phyloP scores from a whole-genome alignment of 2,329 filamentous ascomycete species.

The Daldinia sp. region DNA sequence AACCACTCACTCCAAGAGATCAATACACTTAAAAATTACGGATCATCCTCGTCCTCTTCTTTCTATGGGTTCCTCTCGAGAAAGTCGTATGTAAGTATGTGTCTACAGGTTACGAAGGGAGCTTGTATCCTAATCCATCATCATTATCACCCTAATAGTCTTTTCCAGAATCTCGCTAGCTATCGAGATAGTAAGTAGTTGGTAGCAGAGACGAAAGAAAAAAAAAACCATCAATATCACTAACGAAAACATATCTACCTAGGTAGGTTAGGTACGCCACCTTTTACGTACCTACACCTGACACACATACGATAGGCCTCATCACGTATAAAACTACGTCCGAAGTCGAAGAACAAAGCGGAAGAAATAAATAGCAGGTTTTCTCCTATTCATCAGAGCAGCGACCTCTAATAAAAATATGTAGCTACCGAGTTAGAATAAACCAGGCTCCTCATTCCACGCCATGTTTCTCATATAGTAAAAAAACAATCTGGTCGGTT shows the following conservation, averaged over 20 bases:
- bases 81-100: not conserved
- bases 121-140: too few relatives aligned
- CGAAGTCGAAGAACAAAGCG: not conserved
- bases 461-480: slow-evolving; percentile 21
- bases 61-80: not conserved
- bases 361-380: not conserved
- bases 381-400: slow-evolving; percentile 8
- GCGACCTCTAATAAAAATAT: not conserved
- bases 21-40: not conserved
- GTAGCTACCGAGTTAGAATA: slow-evolving; percentile 5
- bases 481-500: slow-evolving; percentile 7
- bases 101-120: not conserved
- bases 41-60: too few relatives aligned
- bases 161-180: too few relatives aligned
- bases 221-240: too few relatives aligned
- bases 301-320: not conserved
- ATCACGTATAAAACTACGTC: not conserved
- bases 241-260: too few relatives aligned
- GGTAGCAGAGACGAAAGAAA: not conserved
- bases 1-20: not conserved
- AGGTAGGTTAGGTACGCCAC: not conserved
- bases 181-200: not conserved
- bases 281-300: not conserved
- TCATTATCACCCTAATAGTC: too few relatives aligned
- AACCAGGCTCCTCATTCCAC: not conserved